Percentiles rank a stretch among this genome's conserved stretches.
Evolutionary conservation across 495 filamentous ascomycete species (phyloP).

Genomic region (Penicillium odoratum): DNA sequence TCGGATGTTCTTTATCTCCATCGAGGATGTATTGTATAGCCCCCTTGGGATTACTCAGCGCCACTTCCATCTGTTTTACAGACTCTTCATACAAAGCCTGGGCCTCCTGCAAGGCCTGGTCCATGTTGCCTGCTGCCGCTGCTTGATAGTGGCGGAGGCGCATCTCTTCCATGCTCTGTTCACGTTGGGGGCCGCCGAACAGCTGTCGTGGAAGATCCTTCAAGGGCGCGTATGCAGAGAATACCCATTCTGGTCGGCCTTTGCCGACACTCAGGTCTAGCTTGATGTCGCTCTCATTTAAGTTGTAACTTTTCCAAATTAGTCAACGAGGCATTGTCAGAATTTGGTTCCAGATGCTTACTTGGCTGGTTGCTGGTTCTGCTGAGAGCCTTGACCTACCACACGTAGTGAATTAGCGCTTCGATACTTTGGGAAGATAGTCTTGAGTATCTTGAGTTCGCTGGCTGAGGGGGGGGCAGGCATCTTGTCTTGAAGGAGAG

Average conservation of each 20-base stretch:
- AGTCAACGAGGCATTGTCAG: constrained; percentile 9
- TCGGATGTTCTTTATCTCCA: constrained; percentile 72
- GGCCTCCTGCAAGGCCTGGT: constrained; percentile 68
- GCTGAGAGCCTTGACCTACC: background rate
- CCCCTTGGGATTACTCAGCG: constrained; percentile 64
- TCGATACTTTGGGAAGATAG: background rate
- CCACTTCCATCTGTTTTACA: constrained; percentile 66
- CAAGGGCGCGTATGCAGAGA: constrained; percentile 80
- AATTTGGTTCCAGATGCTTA: constrained; percentile 19
- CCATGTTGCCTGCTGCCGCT: constrained; percentile 56
- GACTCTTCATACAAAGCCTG: constrained; percentile 56
- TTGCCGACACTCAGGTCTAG: constrained; percentile 56
- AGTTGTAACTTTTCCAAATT: constrained; percentile 42
- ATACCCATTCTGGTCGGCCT: constrained; percentile 74
- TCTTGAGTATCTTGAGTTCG: background rate
- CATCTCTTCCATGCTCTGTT: constrained; percentile 83
- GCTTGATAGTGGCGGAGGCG: constrained; percentile 66
- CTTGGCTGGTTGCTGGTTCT: constrained; percentile 22
- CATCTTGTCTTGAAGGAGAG: background rate
- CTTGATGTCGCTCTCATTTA: constrained; percentile 58
- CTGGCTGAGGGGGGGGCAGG: background rate
- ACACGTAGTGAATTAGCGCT: background rate
- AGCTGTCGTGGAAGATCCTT: constrained; percentile 72
- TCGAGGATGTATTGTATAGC: constrained; percentile 72
- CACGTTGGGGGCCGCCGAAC: constrained; percentile 73